Evolutionary conservation across 2,329 filamentous ascomycete species (phyloP).

Genomic region (Paraphoma chrysanthemicola): DNA sequence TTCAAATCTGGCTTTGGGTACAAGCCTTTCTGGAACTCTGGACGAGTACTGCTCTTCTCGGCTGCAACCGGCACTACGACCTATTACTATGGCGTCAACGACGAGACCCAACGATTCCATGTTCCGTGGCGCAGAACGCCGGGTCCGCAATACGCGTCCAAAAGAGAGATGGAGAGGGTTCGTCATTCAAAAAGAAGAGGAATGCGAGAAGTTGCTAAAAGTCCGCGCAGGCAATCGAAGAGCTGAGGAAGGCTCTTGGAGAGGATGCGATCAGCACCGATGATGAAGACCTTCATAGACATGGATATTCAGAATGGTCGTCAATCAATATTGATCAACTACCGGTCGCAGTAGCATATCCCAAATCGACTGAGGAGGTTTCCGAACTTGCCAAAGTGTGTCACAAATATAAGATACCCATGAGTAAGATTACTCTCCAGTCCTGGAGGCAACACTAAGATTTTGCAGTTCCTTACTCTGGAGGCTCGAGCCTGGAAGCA

Average conservation of each 20-base stretch:
- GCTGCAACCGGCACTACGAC: slow-evolving; percentile 60
- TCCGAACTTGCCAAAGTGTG: slow-evolving; percentile 73
- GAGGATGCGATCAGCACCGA: slow-evolving; percentile 69
- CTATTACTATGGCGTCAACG: slow-evolving; percentile 58
- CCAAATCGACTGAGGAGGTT: slow-evolving; percentile 69
- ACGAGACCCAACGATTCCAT: slow-evolving; percentile 41
- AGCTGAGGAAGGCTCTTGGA: slow-evolving; percentile 61
- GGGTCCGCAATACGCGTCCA: slow-evolving; percentile 56
- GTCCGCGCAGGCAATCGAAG: slow-evolving; percentile 59
- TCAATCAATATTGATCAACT: slow-evolving; percentile 69
- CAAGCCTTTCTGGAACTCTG: slow-evolving; percentile 55
- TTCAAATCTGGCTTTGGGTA: slow-evolving; percentile 24
- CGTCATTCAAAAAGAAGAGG: neutral
- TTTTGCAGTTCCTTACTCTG: slow-evolving; percentile 76
- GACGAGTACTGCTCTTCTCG: slow-evolving; percentile 56
- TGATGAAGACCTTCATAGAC: slow-evolving; percentile 66
- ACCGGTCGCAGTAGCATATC: slow-evolving; percentile 71
- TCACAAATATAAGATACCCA: slow-evolving; percentile 78
- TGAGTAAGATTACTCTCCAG: slow-evolving; percentile 53
- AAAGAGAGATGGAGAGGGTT: slow-evolving; percentile 60
- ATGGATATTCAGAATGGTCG: slow-evolving; percentile 76
- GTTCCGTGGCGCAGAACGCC: slow-evolving; percentile 32
- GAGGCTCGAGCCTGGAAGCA: slow-evolving; percentile 84
- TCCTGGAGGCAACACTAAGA: neutral
- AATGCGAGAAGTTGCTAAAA: slow-evolving; percentile 7